Conservation (phyloP, 2,329 filamentous ascomycete genomes). For the Lasiodiplodia gonubiensis region DNA sequence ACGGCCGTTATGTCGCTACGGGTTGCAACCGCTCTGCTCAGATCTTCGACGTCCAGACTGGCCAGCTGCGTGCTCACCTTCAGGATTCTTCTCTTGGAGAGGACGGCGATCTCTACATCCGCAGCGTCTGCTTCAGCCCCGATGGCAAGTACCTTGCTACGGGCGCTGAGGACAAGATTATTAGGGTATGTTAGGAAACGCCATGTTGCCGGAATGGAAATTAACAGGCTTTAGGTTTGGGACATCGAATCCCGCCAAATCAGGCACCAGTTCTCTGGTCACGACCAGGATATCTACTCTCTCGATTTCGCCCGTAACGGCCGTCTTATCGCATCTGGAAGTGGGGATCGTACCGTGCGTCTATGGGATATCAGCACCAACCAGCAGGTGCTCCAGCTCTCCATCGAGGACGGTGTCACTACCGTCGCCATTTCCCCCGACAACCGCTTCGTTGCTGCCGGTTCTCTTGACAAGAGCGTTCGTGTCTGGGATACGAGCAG, state of each 20-base stretch:
- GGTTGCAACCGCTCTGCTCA: constrained; percentile 99
- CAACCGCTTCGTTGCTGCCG: constrained; percentile 90
- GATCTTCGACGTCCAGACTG: constrained; percentile 91
- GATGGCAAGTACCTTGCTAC: constrained; percentile 94
- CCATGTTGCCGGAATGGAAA: constrained; percentile 17
- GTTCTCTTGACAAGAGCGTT: constrained; percentile 96
- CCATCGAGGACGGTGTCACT: constrained; percentile 95
- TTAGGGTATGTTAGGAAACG: constrained; percentile 71
- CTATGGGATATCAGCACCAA: constrained; percentile 94
- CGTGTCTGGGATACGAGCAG: constrained; percentile 92
- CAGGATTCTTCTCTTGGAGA: constrained; percentile 88
- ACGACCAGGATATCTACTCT: constrained; percentile 98
- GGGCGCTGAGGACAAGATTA: constrained; percentile 96
- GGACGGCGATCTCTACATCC: constrained; percentile 91
- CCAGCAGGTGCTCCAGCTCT: constrained; percentile 80
- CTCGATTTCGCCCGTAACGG: constrained; percentile 94
- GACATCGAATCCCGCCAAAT: constrained; percentile 85
- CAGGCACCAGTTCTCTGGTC: constrained; percentile 90
- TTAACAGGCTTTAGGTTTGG: constrained; percentile 71
- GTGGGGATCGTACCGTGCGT: constrained; percentile 90
- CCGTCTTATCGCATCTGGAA: constrained; percentile 91
- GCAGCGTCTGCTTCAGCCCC: constrained; percentile 98
- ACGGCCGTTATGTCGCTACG: constrained; percentile 94
- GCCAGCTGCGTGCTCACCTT: constrained; percentile 85
- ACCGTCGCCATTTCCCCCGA: constrained; percentile 97